These are phyloP conservation scores for Lasiosphaeria hispida DNA, from an alignment of 495 filamentous ascomycete genomes.

Conservation along the genomic window DNA sequence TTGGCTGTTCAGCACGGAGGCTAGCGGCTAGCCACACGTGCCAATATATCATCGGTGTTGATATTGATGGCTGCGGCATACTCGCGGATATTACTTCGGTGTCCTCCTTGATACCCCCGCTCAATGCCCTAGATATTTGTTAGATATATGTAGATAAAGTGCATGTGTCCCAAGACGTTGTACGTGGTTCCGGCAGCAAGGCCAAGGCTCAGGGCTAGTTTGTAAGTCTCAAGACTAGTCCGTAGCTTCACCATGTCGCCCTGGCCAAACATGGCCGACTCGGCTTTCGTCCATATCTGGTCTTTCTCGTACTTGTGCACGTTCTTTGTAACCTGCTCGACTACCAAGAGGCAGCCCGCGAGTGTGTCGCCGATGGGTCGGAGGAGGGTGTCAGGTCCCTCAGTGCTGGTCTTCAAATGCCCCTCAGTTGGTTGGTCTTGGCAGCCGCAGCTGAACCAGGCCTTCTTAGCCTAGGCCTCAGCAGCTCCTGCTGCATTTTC, in stretches of 20 bases:
- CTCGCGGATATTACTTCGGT: conserved; percentile 2
- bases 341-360: neutral
- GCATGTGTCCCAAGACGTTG: neutral
- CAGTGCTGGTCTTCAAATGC: no score
- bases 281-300: neutral
- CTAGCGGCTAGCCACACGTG: conserved; percentile 10
- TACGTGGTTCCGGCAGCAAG: neutral
- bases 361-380: neutral
- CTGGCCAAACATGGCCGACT: conserved; percentile 13
- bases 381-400: neutral
- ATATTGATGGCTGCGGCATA: conserved; percentile 1
- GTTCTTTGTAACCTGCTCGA: conserved; percentile 13
- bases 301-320: conserved; percentile 7
- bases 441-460: no score
- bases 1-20: neutral
- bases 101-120: conserved; percentile 11
- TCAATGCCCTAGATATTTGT: neutral
- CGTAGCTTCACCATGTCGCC: conserved; percentile 8
- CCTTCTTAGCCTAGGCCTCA: no score
- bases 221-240: conserved; percentile 3
- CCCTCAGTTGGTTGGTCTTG: no score
- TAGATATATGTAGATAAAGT: neutral
- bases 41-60: conserved; percentile 14
- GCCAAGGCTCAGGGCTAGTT: conserved; percentile 6
- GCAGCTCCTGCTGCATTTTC: no score